Evolutionary conservation across 2,329 filamentous ascomycete species (phyloP), one percentile per base, ranked within the genome.

Genomic region (Cladophialophora carrionii): DNA sequence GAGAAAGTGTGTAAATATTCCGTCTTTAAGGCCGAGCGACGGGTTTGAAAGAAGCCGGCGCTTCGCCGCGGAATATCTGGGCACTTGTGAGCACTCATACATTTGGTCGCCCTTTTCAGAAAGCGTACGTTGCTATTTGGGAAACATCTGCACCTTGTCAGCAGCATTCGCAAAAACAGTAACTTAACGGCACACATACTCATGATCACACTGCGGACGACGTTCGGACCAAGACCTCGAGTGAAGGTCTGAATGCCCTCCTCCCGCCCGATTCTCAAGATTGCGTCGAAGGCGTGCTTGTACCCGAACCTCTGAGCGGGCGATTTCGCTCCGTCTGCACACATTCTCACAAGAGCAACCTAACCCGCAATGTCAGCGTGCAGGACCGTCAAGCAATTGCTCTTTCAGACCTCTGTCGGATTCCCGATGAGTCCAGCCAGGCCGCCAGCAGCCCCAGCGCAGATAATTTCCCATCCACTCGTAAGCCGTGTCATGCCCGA

Each of bases 171-270:
- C 8, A 9, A 17, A 49, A 49, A 14, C 49, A 32, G 32, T 26
- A 22, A 32, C 24, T 46, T 53, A 9, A 22, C 22, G 26, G 41
- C 26, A 46, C 31, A 61, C 60, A 32, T 61, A 63, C 60, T 68
- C 66, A 68, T 68, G 20, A 68, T 68, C 24, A 68, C 63, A 54
- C 66, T 68, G 26, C 66, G 66, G 32, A 68, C 61, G 14, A 68
- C 48, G 43, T 68, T 68, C 12, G 66, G 66, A 3, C 59, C 61
- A 4, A 68, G 56, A 14, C 66, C 66, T 61, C 66, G 46, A 26
- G 54, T 65, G 32, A 68, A 68, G 24, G 66, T 68, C 37, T 51
- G 52, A 17, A 68, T 32, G 14, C 66, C 66, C 52, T 68, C 66
- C 32, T 68, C 66, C 10, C 63, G 60, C 24, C 60, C 63, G 17